A percentile compares a stretch with the other conserved stretches of the same genome.
Evolutionary conservation across 805 yeast genomes (phyloP).

Genomic region (Torulaspora microellipsoides): DNA sequence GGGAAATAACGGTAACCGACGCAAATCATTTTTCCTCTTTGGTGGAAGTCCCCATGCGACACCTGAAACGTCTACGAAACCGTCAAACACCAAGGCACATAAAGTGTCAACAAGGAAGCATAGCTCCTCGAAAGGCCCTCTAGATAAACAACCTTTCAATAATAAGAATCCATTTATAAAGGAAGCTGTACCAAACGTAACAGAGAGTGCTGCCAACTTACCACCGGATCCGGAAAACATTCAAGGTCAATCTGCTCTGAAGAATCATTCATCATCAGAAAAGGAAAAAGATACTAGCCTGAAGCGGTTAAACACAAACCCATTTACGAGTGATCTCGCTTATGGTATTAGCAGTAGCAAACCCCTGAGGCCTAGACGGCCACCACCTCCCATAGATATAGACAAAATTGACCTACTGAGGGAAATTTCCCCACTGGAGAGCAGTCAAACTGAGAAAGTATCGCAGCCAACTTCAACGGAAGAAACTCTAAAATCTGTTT

Average conservation of each 20-base stretch:
- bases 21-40: conserved; percentile 22
- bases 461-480: conserved; percentile 5
- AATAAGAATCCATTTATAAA: conserved; percentile 9
- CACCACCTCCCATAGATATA: conserved; percentile 25
- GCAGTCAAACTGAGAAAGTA: not conserved
- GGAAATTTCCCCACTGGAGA: not conserved
- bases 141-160: conserved; percentile 7
- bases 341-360: too few species aligned
- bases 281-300: too few species aligned
- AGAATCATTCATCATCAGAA: too few species aligned
- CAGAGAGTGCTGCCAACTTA: too few species aligned
- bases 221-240: too few species aligned
- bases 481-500: conserved; percentile 3
- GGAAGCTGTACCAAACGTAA: not conserved
- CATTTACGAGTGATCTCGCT: not conserved
- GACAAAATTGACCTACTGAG: conserved; percentile 8
- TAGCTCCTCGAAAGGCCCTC: conserved; percentile 1
- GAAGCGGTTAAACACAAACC: conserved; percentile 2
- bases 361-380: conserved; percentile 13
- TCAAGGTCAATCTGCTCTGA: too few species aligned
- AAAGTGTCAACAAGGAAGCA: not conserved
- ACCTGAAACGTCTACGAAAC: conserved; percentile 13
- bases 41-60: conserved; percentile 12
- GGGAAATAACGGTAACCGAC: conserved; percentile 14
- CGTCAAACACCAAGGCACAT: not conserved